Conservation (phyloP, 257 asterid genomes). For the Anisodus tanguticus region DNA sequence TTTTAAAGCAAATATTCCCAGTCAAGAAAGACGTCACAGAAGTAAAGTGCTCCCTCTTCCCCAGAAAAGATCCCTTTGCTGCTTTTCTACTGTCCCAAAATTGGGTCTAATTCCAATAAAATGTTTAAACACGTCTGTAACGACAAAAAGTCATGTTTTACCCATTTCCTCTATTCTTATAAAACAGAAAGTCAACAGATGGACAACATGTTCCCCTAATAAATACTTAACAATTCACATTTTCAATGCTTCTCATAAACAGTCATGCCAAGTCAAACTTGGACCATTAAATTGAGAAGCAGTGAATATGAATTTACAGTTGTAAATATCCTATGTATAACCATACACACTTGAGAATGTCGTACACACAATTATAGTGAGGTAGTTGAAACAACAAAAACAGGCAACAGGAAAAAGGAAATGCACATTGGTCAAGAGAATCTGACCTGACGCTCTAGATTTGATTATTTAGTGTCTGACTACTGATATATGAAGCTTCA, state of each 20-base stretch:
- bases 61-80: not conserved
- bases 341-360: not conserved
- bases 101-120: not conserved
- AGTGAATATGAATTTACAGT: not conserved
- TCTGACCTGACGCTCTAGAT: conserved; percentile 79
- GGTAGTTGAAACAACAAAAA: not conserved
- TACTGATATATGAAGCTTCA: conserved; percentile 54
- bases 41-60: not conserved
- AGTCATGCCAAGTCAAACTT: conserved; percentile 11
- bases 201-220: not conserved
- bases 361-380: not conserved
- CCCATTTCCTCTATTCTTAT: not conserved
- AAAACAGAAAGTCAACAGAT: not conserved
- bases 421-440: conserved; percentile 6
- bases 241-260: not conserved
- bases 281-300: not conserved
- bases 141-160: not conserved
- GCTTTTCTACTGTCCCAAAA: not conserved
- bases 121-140: not conserved
- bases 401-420: conserved; percentile 10
- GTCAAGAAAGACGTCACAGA: not conserved
- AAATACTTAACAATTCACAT: not conserved
- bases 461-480: conserved; percentile 71
- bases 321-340: not conserved
- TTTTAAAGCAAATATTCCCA: not conserved